Base-by-base conservation (phyloP, 169 alveolate genomes). In the Plasmodium vivax region DNA sequence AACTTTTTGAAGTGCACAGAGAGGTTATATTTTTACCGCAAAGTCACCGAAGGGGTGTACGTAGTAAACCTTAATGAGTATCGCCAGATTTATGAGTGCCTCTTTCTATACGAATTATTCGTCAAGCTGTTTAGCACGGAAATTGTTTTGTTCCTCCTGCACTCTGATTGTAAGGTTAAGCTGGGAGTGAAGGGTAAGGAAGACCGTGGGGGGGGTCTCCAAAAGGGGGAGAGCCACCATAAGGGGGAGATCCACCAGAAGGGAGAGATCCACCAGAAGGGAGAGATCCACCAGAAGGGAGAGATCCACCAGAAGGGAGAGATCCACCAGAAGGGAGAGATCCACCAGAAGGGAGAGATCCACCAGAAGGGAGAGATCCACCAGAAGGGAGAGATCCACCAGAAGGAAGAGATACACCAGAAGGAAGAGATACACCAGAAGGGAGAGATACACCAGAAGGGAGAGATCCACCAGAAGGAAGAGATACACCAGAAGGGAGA, bases 41-140 rank as follows among this genome's bases (percentile, higher is more conserved):
- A 90, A 36, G 83, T 90, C 10, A 12, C 82, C 62, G 91, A 90
- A n/a, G 94, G 90, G 10, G 94, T 90, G 54, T 90, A 90, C 73
- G 47, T 90, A 41, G 32, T 90, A 10, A 62, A 90, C 83, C 32
- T 90, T 56, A 80, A 62, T 90, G 43, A 90, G 9, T 87, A 87
- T 41, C 71, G 34, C 62, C 83, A 90, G 51, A 45, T 90, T 56
- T 90, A 80, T 90, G 94, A 90, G 36, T 90, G 51, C 43, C 74
- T 90, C 10, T 27, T 90, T 7, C 36, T 90, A 27, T 90, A 80
- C 68, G 34, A 90, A 27, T 36, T 56, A 9, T 79, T 90, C 12
- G 54, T 34, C 1, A 32, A 51, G 4, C 12, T 85, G 3, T 74
- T 23, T 73, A 16, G 47, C 9, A 73, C 36, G 2, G 43, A 51